These are phyloP conservation scores for Papiliotrema terrestris DNA, from an alignment of 1,284 basidiomycete genomes.

Conservation along the genomic window DNA sequence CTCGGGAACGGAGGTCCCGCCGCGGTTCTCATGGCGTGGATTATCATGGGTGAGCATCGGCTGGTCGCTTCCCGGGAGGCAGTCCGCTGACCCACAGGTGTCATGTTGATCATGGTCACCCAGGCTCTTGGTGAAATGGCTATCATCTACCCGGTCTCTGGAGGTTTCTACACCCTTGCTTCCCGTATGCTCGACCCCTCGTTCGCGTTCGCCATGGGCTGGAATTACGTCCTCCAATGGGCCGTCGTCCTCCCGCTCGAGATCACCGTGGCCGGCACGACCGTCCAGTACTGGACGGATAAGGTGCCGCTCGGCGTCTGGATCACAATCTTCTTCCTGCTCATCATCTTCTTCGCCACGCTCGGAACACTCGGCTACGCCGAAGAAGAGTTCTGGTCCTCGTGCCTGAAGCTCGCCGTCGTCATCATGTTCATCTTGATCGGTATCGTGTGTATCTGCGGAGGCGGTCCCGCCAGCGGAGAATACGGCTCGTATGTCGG, in stretches of 20 bases:
- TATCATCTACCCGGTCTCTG: constrained; percentile 51
- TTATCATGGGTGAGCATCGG: constrained; percentile 28
- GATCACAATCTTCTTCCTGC: constrained; percentile 45
- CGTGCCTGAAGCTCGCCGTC: constrained; percentile 45
- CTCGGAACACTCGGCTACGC: constrained; percentile 44
- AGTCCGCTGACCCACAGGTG: constrained; percentile 10
- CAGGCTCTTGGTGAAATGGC: constrained; percentile 52
- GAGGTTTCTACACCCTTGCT: constrained; percentile 50
- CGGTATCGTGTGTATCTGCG: constrained; percentile 36
- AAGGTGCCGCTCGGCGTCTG: constrained; percentile 42
- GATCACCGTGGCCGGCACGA: constrained; percentile 45
- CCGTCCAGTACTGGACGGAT: constrained; percentile 43
- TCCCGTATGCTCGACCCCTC: constrained; percentile 40
- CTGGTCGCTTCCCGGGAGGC: constrained; percentile 1
- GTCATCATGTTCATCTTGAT: constrained; percentile 48
- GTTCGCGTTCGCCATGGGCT: constrained; percentile 46
- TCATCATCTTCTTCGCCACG: constrained; percentile 31
- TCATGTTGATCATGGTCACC: constrained; percentile 47
- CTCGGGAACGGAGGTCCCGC: constrained; percentile 52
- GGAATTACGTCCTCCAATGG: constrained; percentile 35
- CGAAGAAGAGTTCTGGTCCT: constrained; percentile 48
- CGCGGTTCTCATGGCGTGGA: constrained; percentile 49
- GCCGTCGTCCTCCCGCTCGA: constrained; percentile 8
- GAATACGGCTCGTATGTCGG: constrained; percentile 38
- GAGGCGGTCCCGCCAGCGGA: constrained; percentile 41